Evolutionary conservation across 257 asterid species (phyloP).

Genomic region (Sherardia arvensis): DNA sequence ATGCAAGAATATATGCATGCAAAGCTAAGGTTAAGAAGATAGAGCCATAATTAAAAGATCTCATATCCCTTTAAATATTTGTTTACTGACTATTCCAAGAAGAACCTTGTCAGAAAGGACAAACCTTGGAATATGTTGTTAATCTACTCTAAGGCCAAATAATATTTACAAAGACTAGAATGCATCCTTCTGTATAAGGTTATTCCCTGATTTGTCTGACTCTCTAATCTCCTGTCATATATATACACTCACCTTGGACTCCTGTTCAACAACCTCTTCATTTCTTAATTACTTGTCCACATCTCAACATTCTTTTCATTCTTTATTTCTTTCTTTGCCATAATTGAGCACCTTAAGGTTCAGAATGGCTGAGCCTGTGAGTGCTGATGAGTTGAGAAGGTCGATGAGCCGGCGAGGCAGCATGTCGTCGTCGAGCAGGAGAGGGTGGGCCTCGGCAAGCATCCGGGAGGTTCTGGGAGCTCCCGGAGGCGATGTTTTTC

Average conservation of each 20-base stretch:
- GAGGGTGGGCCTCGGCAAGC: slow-evolving; percentile 64
- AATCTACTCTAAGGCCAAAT: not conserved
- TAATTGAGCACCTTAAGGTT: slow-evolving; percentile 9
- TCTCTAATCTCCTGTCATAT: slow-evolving; percentile 9
- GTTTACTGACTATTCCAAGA: slow-evolving; percentile 1
- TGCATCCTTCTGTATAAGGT: not conserved
- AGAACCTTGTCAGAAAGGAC: slow-evolving; percentile 9
- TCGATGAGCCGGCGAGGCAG: slow-evolving; percentile 52
- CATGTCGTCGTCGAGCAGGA: slow-evolving; percentile 44
- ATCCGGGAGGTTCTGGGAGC: slow-evolving; percentile 49
- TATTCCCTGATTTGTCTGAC: slow-evolving; percentile 14
- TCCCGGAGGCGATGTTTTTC: slow-evolving; percentile 55
- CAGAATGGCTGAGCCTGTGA: slow-evolving; percentile 41
- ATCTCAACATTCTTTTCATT: not conserved
- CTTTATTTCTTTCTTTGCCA: not conserved
- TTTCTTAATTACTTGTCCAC: not conserved
- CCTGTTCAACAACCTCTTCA: not conserved
- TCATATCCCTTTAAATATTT: not conserved
- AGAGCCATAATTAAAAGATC: not conserved
- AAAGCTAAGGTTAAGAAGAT: not conserved
- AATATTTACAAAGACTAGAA: slow-evolving; percentile 9
- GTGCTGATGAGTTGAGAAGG: slow-evolving; percentile 48
- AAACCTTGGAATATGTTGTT: slow-evolving; percentile 6
- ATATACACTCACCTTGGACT: not conserved
- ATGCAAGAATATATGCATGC: not conserved